Evolutionary conservation across 192 early-diverging fungal species (phyloP).

Genomic region (Piromyces finnis): DNA sequence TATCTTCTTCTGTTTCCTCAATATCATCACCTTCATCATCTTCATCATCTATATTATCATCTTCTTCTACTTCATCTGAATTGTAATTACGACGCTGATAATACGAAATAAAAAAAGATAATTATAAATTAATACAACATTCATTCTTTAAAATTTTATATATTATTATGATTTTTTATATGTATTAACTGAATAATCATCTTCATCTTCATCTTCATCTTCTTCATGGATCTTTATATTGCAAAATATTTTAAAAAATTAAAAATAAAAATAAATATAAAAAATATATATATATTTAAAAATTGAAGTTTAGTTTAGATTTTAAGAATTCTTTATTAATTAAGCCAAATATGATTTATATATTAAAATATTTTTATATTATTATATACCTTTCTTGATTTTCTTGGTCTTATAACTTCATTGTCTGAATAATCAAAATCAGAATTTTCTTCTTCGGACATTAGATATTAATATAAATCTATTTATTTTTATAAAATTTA

Average conservation of each 20-base stretch:
- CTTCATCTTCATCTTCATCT: background rate
- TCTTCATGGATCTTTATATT: background rate
- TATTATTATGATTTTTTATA: no score
- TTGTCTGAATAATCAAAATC: background rate
- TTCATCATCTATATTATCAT: background rate
- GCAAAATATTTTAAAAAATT: background rate
- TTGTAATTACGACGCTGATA: background rate
- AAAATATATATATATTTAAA: background rate
- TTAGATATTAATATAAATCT: background rate
- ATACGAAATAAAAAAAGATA: no score
- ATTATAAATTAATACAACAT: no score
- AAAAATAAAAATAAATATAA: background rate
- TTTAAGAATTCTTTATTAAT: no score
- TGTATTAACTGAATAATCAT: background rate
- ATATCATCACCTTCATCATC: constrained; percentile 4
- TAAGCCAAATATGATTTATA: no score
- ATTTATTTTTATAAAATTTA: no score
- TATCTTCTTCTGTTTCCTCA: constrained; percentile 27
- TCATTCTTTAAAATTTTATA: no score
- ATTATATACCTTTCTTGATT: background rate
- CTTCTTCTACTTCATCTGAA: constrained; percentile 3
- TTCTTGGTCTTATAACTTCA: background rate
- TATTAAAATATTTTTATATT: no score
- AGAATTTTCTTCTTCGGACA: background rate
- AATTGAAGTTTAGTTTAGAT: no score